Conservation (phyloP, 2,329 filamentous ascomycete species). For the Talaromyces piceae region DNA sequence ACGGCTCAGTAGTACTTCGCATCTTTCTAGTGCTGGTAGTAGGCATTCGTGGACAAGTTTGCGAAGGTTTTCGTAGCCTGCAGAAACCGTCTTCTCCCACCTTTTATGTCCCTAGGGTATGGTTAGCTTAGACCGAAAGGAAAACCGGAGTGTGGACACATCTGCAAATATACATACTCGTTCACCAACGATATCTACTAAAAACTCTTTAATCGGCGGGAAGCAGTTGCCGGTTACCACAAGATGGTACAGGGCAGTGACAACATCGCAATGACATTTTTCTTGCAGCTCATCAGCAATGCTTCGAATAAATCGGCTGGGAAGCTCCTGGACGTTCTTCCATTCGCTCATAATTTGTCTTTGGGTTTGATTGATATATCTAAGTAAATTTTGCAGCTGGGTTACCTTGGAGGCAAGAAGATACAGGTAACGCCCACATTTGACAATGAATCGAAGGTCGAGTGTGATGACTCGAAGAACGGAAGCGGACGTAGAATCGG, state of each 20-base stretch:
- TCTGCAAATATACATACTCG: conserved; percentile 55
- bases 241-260: conserved; percentile 73
- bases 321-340: conserved; percentile 73
- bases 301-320: conserved; percentile 66
- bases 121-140: conserved; percentile 9
- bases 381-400: conserved; percentile 74
- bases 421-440: conserved; percentile 67
- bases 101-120: conserved; percentile 69
- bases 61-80: conserved; percentile 69
- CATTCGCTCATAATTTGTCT: conserved; percentile 74
- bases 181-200: conserved; percentile 75
- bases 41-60: conserved; percentile 79
- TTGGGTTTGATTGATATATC: conserved; percentile 76
- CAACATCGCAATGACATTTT: conserved; percentile 57
- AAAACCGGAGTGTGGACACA: neutral
- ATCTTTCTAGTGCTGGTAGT: conserved; percentile 77
- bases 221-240: conserved; percentile 77
- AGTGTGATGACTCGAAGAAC: conserved; percentile 58
- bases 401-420: conserved; percentile 81
- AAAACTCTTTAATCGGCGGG: conserved; percentile 71
- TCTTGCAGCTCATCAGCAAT: conserved; percentile 68
- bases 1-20: conserved; percentile 70
- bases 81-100: conserved; percentile 82
- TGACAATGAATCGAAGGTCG: conserved; percentile 74
- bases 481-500: conserved; percentile 20